phyloP scores from a whole-genome alignment of 768 basidiomycete species.

The Leccinum subtestaceum region DNA sequence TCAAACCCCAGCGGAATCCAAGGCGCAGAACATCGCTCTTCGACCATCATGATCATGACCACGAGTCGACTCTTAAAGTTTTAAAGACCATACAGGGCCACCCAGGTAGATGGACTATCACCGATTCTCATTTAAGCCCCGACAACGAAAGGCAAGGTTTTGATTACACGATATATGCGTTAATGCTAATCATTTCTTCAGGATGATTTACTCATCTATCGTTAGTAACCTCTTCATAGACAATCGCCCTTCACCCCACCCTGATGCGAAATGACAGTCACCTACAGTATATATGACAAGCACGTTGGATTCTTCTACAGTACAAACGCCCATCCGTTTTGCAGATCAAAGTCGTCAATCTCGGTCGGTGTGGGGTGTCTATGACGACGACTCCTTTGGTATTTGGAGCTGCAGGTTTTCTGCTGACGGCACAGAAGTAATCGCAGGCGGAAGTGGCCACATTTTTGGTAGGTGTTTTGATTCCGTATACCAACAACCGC shows the following conservation, averaged over 20 bases:
- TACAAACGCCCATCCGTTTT: slow-evolving; percentile 63
- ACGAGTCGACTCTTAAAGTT: slow-evolving; percentile 47
- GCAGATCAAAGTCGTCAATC: slow-evolving; percentile 43
- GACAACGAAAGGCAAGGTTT: slow-evolving; percentile 73
- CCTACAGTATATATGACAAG: slow-evolving; percentile 74
- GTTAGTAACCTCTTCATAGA: slow-evolving; percentile 33
- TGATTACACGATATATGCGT: slow-evolving; percentile 47
- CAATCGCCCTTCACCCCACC: background rate
- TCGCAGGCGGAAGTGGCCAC: slow-evolving; percentile 86
- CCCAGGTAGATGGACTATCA: slow-evolving; percentile 88
- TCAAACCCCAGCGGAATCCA: slow-evolving; percentile 11
- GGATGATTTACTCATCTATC: slow-evolving; percentile 92
- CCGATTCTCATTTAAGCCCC: slow-evolving; percentile 87
- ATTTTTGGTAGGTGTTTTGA: slow-evolving; percentile 54
- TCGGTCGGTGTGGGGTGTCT: slow-evolving; percentile 31
- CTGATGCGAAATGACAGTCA: slow-evolving; percentile 42
- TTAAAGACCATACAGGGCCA: slow-evolving; percentile 71
- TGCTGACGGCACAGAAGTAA: slow-evolving; percentile 91
- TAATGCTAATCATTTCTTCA: slow-evolving; percentile 28
- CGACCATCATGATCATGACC: slow-evolving; percentile 37
- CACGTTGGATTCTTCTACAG: slow-evolving; percentile 57
- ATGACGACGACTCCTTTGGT: slow-evolving; percentile 52
- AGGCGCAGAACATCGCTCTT: slow-evolving; percentile 17
- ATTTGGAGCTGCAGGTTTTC: slow-evolving; percentile 97
- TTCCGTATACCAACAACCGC: background rate